A percentile compares a stretch with the other conserved stretches of the same genome.
Conservation (phyloP, 441 rosid species). For the Metrosideros polymorpha region DNA sequence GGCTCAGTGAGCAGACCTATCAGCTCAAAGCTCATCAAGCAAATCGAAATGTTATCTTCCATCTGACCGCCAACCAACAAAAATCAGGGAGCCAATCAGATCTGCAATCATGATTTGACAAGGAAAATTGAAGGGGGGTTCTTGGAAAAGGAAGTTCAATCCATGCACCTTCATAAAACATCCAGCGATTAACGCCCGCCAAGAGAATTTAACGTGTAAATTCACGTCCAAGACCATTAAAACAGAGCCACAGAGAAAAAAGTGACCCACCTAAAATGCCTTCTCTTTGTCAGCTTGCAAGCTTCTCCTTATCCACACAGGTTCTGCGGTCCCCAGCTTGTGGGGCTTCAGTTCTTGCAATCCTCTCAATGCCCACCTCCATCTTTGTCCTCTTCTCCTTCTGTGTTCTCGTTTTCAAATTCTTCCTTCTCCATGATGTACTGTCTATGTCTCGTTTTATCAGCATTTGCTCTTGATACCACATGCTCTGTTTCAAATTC, state of each 20-base stretch:
- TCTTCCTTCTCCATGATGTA: neutral
- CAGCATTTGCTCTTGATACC: neutral
- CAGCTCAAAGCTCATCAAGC: neutral
- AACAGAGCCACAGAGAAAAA: constrained; percentile 6
- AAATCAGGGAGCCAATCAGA: neutral
- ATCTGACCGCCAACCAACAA: neutral
- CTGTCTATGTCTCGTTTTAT: neutral
- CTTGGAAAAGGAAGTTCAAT: constrained; percentile 10
- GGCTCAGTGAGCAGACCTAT: neutral
- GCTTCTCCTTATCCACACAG: constrained; percentile 12
- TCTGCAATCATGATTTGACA: neutral
- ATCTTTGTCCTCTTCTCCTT: neutral
- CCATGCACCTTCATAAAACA: constrained; percentile 9
- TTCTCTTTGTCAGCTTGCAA: constrained; percentile 7
- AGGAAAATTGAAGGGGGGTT: neutral
- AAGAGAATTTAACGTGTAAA: constrained; percentile 7
- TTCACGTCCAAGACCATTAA: neutral
- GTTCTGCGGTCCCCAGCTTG: neutral
- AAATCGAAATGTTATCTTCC: neutral
- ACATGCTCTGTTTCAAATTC: neutral
- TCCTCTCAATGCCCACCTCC: neutral
- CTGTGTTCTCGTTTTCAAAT: constrained; percentile 7
- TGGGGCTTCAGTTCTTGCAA: constrained; percentile 24
- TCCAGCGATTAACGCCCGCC: constrained; percentile 14
- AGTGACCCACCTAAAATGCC: neutral